phyloP scores from a whole-genome alignment of 208 protist species.

The Trypanosoma platydactyli region DNA sequence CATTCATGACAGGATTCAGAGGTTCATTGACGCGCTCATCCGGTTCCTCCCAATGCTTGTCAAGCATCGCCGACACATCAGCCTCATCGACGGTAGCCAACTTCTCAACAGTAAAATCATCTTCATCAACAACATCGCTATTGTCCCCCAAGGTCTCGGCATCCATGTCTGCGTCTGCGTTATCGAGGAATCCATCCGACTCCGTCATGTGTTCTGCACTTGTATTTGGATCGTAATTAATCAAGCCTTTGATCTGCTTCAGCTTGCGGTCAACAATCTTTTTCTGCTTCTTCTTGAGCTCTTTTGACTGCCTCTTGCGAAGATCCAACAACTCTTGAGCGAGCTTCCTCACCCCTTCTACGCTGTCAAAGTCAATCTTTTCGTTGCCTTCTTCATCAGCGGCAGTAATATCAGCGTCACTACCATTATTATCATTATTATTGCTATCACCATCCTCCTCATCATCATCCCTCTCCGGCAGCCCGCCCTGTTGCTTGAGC shows the following conservation, averaged over 20 bases:
- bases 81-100: slow-evolving; percentile 62
- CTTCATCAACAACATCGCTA: slow-evolving; percentile 36
- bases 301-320: slow-evolving; percentile 80
- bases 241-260: slow-evolving; percentile 90
- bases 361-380: slow-evolving; percentile 77
- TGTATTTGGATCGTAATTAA: slow-evolving; percentile 90
- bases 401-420: slow-evolving; percentile 16
- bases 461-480: slow-evolving; percentile 18
- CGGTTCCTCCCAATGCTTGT: slow-evolving; percentile 41
- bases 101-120: slow-evolving; percentile 80
- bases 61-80: slow-evolving; percentile 58
- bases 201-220: slow-evolving; percentile 75
- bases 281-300: slow-evolving; percentile 92
- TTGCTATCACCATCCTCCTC: slow-evolving; percentile 15
- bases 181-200: slow-evolving; percentile 47
- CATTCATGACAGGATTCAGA: slow-evolving; percentile 77
- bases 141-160: slow-evolving; percentile 18
- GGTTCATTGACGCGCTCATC: slow-evolving; percentile 65
- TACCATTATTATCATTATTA: slow-evolving; percentile 6
- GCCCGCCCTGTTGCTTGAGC: slow-evolving; percentile 16
- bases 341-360: slow-evolving; percentile 79
- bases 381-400: slow-evolving; percentile 37
- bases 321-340: slow-evolving; percentile 84
- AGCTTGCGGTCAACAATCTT: slow-evolving; percentile 91
- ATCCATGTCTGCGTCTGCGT: slow-evolving; percentile 19